A percentile compares a stretch with the other conserved stretches of the same genome.
Conservation (phyloP, 345 rosid genomes). For the Eutrema heterophyllum region DNA sequence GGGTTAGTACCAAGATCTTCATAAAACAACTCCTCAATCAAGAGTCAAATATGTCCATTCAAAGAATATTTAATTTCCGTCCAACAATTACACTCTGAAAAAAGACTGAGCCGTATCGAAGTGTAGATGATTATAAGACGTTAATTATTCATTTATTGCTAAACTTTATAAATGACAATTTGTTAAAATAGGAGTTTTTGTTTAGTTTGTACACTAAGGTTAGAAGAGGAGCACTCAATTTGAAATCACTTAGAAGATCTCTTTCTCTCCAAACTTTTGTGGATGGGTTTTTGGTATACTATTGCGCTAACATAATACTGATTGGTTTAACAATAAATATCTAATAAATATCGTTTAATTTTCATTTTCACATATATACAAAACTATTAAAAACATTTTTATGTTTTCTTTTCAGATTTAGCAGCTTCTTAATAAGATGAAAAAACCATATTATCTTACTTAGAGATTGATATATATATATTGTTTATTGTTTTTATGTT, state of each 20-base stretch:
- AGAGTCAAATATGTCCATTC: not conserved
- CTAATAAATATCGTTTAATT: not conserved
- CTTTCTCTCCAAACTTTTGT: no score
- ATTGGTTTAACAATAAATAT: no score
- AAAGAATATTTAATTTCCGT: not conserved
- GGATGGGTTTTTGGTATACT: no score
- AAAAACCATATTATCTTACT: not conserved
- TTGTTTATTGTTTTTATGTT: no score
- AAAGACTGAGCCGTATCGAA: not conserved
- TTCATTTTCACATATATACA: not conserved
- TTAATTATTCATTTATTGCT: not conserved
- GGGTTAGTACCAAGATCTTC: not conserved
- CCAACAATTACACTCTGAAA: not conserved
- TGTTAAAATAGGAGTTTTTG: not conserved
- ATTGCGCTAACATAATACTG: no score
- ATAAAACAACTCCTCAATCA: not conserved
- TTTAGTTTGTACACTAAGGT: no score
- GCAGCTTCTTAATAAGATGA: not conserved
- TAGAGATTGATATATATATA: not conserved
- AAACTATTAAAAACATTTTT: not conserved
- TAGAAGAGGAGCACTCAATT: no score
- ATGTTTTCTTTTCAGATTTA: not conserved
- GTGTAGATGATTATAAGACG: no score
- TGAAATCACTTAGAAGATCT: no score
- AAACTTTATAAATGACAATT: not conserved